phyloP scores from a whole-genome alignment of 257 asterid species.

The Fraxinus cuspidata region DNA sequence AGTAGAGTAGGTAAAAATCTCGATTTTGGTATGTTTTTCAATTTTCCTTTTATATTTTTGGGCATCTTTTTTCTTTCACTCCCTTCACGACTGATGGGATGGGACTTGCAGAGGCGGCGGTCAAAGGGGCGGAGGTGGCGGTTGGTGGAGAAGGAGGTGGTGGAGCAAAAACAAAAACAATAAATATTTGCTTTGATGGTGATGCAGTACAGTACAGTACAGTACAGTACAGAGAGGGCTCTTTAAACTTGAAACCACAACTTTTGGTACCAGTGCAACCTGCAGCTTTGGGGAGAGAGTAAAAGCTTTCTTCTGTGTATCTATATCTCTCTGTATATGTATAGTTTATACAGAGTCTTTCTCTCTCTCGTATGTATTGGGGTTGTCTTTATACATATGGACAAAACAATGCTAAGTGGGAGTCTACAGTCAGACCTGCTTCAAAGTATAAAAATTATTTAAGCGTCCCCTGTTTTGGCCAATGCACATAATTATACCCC shows the following conservation, averaged over 20 bases:
- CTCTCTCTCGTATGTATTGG: background rate
- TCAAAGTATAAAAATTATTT: background rate
- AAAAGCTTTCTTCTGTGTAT: conserved; percentile 16
- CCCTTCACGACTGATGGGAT: background rate
- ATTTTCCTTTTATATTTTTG: background rate
- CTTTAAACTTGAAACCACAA: conserved; percentile 24
- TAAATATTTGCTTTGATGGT: conserved; percentile 18
- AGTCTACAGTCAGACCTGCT: background rate
- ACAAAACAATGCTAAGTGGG: background rate
- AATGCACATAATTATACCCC: background rate
- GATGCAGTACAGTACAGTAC: conserved; percentile 15
- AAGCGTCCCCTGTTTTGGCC: background rate
- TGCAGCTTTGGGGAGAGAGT: conserved; percentile 38
- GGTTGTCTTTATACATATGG: background rate
- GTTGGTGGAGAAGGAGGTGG: conserved; percentile 30
- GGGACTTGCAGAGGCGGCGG: conserved; percentile 9
- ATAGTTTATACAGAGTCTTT: no score
- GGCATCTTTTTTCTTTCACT: background rate
- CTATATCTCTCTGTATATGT: background rate
- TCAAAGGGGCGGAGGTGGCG: conserved; percentile 23
- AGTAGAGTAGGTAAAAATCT: background rate
- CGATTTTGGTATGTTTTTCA: background rate
- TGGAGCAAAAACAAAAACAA: background rate
- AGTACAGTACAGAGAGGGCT: background rate
- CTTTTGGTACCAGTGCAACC: conserved; percentile 33